These are phyloP conservation scores for Penicillium crustosum DNA, from an alignment of 2,329 filamentous ascomycete species.

Conservation along the genomic window DNA sequence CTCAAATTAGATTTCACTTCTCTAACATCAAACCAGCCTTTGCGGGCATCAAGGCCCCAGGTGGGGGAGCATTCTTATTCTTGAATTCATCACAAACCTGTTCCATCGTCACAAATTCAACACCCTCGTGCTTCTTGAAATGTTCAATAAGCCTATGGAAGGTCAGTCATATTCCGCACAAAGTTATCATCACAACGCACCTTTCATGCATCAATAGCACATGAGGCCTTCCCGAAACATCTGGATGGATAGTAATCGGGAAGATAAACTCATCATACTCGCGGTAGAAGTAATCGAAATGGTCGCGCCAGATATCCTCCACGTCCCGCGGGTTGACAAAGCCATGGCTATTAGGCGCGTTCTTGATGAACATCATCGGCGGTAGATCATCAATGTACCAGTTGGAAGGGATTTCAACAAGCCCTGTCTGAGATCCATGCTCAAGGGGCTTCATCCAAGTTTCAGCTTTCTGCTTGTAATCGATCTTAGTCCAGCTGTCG, in stretches of 20 bases:
- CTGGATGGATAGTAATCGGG: slow-evolving; percentile 73
- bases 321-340: slow-evolving; percentile 59
- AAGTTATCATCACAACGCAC: slow-evolving; percentile 33
- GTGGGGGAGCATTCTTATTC: slow-evolving; percentile 22
- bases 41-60: slow-evolving; percentile 24
- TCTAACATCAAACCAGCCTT: slow-evolving; percentile 16
- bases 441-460: slow-evolving; percentile 54
- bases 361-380: slow-evolving; percentile 50
- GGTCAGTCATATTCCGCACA: not conserved
- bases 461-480: slow-evolving; percentile 41
- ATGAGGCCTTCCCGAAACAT: slow-evolving; percentile 70
- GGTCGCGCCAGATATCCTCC: slow-evolving; percentile 62
- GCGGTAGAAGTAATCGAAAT: slow-evolving; percentile 68
- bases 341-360: slow-evolving; percentile 53
- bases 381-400: slow-evolving; percentile 49
- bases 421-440: slow-evolving; percentile 37
- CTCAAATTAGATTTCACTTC: not conserved
- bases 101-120: slow-evolving; percentile 32
- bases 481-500: slow-evolving; percentile 47
- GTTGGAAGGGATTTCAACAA: slow-evolving; percentile 47
- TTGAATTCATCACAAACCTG: slow-evolving; percentile 30
- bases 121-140: slow-evolving; percentile 30
- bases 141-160: slow-evolving; percentile 28
- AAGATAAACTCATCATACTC: slow-evolving; percentile 77
- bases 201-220: slow-evolving; percentile 72